Percentiles rank a stretch among this genome's conserved stretches.
phyloP scores from a whole-genome alignment of 306 rosid genomes.

The Pachyrhizus erosus region DNA sequence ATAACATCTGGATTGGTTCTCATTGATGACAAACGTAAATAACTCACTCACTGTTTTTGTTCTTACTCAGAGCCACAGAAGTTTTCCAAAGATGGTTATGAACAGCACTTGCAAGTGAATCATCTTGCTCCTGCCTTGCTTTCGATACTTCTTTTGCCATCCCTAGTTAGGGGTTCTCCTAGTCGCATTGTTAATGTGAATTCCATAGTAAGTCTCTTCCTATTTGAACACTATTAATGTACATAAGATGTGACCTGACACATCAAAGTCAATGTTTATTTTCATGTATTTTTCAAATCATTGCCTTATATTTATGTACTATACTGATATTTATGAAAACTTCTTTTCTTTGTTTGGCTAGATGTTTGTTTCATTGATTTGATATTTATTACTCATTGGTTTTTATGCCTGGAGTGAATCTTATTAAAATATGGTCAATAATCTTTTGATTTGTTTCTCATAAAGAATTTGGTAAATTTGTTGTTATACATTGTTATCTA shows the following conservation, averaged over 20 bases:
- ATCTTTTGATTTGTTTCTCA: slow-evolving; percentile 4
- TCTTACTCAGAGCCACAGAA: slow-evolving; percentile 79
- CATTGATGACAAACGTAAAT: slow-evolving; percentile 33
- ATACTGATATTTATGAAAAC: background rate
- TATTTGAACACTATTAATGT: slow-evolving; percentile 17
- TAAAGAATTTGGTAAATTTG: background rate
- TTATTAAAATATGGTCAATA: background rate
- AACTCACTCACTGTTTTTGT: slow-evolving; percentile 27
- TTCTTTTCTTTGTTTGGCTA: background rate
- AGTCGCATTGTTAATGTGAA: slow-evolving; percentile 94
- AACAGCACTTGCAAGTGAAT: slow-evolving; percentile 98
- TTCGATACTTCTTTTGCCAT: slow-evolving; percentile 91
- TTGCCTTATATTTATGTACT: slow-evolving; percentile 1
- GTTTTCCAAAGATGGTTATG: slow-evolving; percentile 90
- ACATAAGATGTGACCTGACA: background rate
- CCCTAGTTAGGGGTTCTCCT: slow-evolving; percentile 93
- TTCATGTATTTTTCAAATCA: background rate
- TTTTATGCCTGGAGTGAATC: slow-evolving; percentile 12
- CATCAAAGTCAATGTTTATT: background rate
- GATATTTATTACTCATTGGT: background rate
- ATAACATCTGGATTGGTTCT: slow-evolving; percentile 17
- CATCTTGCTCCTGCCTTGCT: slow-evolving; percentile 97
- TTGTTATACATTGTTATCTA: background rate
- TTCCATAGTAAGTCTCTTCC: slow-evolving; percentile 74
- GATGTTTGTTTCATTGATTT: slow-evolving; percentile 23